Evolutionary conservation across 768 basidiomycete species (phyloP), one percentile per base, ranked within the genome.

Genomic region (Scleroderma bovista): DNA sequence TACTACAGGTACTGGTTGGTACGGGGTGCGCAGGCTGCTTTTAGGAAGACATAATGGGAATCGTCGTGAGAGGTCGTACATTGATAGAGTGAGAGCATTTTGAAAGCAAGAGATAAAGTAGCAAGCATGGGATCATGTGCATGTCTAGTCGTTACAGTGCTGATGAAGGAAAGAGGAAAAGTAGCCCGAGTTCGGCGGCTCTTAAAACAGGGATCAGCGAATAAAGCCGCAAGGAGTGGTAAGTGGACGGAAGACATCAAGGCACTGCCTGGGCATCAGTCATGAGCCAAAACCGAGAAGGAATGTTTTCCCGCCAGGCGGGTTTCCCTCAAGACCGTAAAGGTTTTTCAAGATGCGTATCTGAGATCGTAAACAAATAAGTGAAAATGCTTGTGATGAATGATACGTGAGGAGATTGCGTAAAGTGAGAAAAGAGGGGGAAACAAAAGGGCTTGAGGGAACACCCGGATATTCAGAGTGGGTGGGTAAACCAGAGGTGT

Each of bases 101-200:
- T 60, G 66, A 63, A 69, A 65, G 60, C 57, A 60, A n/a, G n/a
- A 65, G 60, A 69, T 57, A 50, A 50, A 20, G 50, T 55, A 53
- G 48, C 52, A 46, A 51, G 52, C 63, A 45, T 57, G 67, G 60
- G 63, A 62, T 69, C 62, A 68, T 65, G 68, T 68, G 78, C 77
- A 80, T 83, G 75, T 84, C 81, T 85, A 83, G 77, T 82, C 78
- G 76, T 83, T 85, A 84, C 83, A 81, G 65, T 60, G 57, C 55
- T 47, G 52, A 62, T 51, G 51, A 53, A 50, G 34, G 23, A 49
- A 48, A 61, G 46, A 58, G 52, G 62, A 56, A 56, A 52, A 51
- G 44, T 37, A 56, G 52, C 60, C 59, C 58, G 19, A 20, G 42
- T 47, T 57, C 54, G 56, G 56, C 37, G 41, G 50, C 54, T 54